Evolutionary conservation across 164 flowering plant genomes (phyloP).

Genomic region (Taxillus chinensis): DNA sequence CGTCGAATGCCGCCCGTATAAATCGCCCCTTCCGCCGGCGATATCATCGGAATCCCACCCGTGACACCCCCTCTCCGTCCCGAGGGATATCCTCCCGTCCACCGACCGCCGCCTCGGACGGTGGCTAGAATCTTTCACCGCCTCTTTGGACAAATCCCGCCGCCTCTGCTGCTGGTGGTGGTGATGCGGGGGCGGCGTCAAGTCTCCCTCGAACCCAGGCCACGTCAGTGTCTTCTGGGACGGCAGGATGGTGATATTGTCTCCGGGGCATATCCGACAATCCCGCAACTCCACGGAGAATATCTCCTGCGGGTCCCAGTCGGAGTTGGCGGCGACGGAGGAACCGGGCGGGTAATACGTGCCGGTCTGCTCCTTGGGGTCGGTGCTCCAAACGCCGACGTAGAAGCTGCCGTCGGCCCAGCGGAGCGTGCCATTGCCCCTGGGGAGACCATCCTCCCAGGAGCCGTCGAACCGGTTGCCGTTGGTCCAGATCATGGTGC

Average conservation of each 20-base stretch:
- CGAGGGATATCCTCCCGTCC: conserved; percentile 29
- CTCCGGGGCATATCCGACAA: conserved; percentile 23
- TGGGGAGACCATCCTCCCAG: conserved; percentile 68
- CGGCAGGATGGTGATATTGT: conserved; percentile 29
- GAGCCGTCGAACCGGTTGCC: conserved; percentile 57
- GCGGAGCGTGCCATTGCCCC: conserved; percentile 49
- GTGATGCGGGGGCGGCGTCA: background rate
- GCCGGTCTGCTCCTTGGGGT: conserved; percentile 47
- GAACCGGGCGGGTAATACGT: conserved; percentile 42
- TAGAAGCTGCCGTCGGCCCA: conserved; percentile 66
- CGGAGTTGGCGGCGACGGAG: conserved; percentile 14
- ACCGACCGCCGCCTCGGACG: conserved; percentile 19
- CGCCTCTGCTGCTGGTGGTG: conserved; percentile 1
- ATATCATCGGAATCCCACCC: conserved; percentile 10
- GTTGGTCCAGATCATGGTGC: conserved; percentile 45
- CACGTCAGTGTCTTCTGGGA: conserved; percentile 38
- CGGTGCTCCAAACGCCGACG: conserved; percentile 65
- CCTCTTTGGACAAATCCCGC: conserved; percentile 7
- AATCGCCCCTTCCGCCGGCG: no score
- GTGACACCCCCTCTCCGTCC: background rate
- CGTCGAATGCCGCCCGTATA: background rate
- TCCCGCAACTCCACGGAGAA: conserved; percentile 24
- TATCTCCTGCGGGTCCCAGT: conserved; percentile 43
- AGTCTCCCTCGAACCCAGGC: conserved; percentile 20
- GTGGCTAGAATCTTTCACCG: conserved; percentile 6